These are phyloP conservation scores for Trichosporon coremiiforme DNA, from an alignment of 1,284 basidiomycete genomes.

Conservation along the genomic window DNA sequence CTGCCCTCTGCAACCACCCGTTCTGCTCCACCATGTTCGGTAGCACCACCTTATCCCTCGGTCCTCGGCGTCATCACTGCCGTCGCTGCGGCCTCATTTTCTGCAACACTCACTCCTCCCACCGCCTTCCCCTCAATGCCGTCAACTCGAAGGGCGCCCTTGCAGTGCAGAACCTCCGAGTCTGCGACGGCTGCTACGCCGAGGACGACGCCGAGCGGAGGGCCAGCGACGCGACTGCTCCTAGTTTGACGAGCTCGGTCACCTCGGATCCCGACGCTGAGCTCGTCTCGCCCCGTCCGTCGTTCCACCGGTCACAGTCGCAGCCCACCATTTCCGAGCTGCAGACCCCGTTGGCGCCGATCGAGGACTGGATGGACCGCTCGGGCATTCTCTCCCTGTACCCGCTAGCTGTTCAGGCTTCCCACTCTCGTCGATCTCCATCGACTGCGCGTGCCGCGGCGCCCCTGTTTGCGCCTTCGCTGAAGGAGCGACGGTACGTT, in stretches of 20 bases:
- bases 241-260: slow-evolving; percentile 30
- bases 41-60: slow-evolving; percentile 39
- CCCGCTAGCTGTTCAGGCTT: slow-evolving; percentile 48
- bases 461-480: slow-evolving; percentile 46
- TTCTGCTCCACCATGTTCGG: slow-evolving; percentile 50
- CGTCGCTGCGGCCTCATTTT: slow-evolving; percentile 48
- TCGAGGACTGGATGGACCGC: slow-evolving; percentile 52
- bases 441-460: slow-evolving; percentile 36
- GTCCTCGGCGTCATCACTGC: slow-evolving; percentile 51
- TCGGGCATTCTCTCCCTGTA: slow-evolving; percentile 52
- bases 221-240: slow-evolving; percentile 19
- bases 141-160: slow-evolving; percentile 30
- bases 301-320: slow-evolving; percentile 21
- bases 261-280: slow-evolving; percentile 30
- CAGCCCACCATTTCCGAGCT: slow-evolving; percentile 19
- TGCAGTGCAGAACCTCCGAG: slow-evolving; percentile 34
- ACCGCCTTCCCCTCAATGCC: slow-evolving; percentile 32
- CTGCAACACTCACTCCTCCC: slow-evolving; percentile 44
- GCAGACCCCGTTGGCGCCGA: slow-evolving; percentile 41
- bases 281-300: slow-evolving; percentile 14
- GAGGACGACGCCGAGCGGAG: slow-evolving; percentile 24
- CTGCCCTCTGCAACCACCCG: slow-evolving; percentile 47
- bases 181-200: slow-evolving; percentile 46
- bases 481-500: slow-evolving; percentile 36
- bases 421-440: slow-evolving; percentile 33